Evolutionary conservation across 306 rosid genomes (phyloP), one percentile per base, ranked within the genome.

Genomic region (Fragaria vesca): DNA sequence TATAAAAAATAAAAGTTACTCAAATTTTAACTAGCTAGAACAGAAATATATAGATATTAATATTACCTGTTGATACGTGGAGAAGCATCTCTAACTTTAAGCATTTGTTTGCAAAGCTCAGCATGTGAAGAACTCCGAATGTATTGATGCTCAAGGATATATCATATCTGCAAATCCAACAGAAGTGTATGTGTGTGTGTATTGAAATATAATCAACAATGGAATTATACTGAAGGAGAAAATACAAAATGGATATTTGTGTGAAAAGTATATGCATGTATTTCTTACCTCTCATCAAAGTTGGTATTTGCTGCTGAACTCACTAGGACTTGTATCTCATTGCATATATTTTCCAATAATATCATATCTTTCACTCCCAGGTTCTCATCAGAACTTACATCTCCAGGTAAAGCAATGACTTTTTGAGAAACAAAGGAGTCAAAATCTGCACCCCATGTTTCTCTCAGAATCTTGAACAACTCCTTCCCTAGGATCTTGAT

Each of bases 261-360:
- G 21, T 51, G 7, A 6, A 6, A 40, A 40, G 45, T 6, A 40
- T 11, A 40, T 11, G 57, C 24, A 54, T 20, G 60, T 54, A 54
- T 6, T 54, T 54, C 3, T 18, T 55, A 81, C 88, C 90, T 82
- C 48, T 86, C 90, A 10, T 86, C 75, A 76, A 88, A 88, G 11
- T 69, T 78, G 34, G 92, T 86, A 8, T 84, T 42, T 20, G 85
- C 90, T 2, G 90, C 87, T 5, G 43, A 82, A 28, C 82, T 63
- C 1, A 88, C 67, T 50, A 86, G 66, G n/a, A 82, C 0, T 8
- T 88, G 77, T 65, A 80, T 36, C 17, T 75, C 78, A 61, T 76
- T 21, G 4, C 70, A 72, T 69, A 84, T 78, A 42, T 72, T 24
- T 66, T 34, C 75, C 28, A 61, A 42, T 6, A 86, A 57, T 7